Evolutionary conservation across 768 basidiomycete genomes (phyloP).

Genomic region (Pleurotus eryngii): DNA sequence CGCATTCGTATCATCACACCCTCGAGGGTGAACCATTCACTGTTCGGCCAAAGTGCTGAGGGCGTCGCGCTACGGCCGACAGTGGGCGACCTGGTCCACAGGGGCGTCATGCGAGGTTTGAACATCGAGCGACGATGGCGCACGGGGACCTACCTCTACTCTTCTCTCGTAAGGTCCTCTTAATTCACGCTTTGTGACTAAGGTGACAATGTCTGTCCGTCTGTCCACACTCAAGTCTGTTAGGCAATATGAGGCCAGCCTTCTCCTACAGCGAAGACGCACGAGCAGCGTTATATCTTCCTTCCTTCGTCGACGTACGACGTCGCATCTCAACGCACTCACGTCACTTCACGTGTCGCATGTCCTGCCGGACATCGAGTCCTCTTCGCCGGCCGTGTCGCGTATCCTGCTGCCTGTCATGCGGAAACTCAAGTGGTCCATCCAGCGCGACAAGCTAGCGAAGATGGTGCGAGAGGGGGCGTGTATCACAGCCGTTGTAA

Average conservation of each 20-base stretch:
- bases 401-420: slow-evolving; percentile 62
- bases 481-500: slow-evolving; percentile 15
- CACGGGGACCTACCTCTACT: slow-evolving; percentile 62
- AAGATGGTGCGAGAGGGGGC: slow-evolving; percentile 49
- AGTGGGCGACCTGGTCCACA: slow-evolving; percentile 61
- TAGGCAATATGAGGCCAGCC: slow-evolving; percentile 59
- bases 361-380: slow-evolving; percentile 63
- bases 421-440: slow-evolving; percentile 67
- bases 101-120: slow-evolving; percentile 68
- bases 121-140: slow-evolving; percentile 66
- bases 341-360: slow-evolving; percentile 45
- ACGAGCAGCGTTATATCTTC: slow-evolving; percentile 49
- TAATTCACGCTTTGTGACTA: slow-evolving; percentile 8
- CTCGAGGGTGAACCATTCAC: slow-evolving; percentile 61
- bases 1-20: slow-evolving; percentile 62
- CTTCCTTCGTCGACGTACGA: slow-evolving; percentile 48
- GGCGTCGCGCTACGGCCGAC: slow-evolving; percentile 63
- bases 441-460: slow-evolving; percentile 61
- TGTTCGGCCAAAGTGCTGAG: slow-evolving; percentile 56
- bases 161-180: slow-evolving; percentile 44
- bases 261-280: slow-evolving; percentile 50
- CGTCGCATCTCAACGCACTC: slow-evolving; percentile 31
- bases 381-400: slow-evolving; percentile 51
- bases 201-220: slow-evolving; percentile 1
- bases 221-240: slow-evolving; percentile 44